These are phyloP conservation scores for Cicer arietinum DNA, from an alignment of 306 rosid genomes.

Conservation along the genomic window DNA sequence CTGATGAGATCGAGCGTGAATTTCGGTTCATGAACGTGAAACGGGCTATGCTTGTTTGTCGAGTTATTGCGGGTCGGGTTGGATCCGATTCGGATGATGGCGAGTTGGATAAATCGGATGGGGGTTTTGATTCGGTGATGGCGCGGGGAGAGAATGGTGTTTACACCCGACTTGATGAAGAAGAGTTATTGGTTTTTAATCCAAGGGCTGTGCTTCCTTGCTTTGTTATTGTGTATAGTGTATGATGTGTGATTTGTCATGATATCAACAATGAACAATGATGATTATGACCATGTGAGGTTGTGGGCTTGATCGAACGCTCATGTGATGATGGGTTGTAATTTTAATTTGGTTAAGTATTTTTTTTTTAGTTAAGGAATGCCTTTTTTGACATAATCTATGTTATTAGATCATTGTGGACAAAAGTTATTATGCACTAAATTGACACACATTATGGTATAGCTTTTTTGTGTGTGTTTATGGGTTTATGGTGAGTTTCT, in stretches of 20 bases:
- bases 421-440: slow-evolving; percentile 25
- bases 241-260: slow-evolving; percentile 46
- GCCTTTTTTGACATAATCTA: slow-evolving; percentile 23
- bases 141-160: slow-evolving; percentile 67
- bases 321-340: slow-evolving; percentile 34
- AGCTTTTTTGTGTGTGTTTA: slow-evolving; percentile 17
- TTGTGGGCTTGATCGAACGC: slow-evolving; percentile 28
- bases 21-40: slow-evolving; percentile 88
- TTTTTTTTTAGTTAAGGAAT: slow-evolving; percentile 40
- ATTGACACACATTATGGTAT: slow-evolving; percentile 36
- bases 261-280: too few species aligned
- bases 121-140: slow-evolving; percentile 78
- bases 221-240: slow-evolving; percentile 86
- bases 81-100: slow-evolving; percentile 66
- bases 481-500: slow-evolving; percentile 16
- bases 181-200: slow-evolving; percentile 86
- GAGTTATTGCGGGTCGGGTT: slow-evolving; percentile 91
- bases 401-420: slow-evolving; percentile 27
- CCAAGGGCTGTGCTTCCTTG: slow-evolving; percentile 99
- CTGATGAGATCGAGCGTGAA: slow-evolving; percentile 81
- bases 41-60: slow-evolving; percentile 87
- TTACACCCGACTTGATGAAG: slow-evolving; percentile 70
- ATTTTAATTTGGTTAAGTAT: slow-evolving; percentile 39
- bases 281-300: background rate
- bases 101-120: slow-evolving; percentile 62